Evolutionary conservation across 108 stramenopile species (phyloP), one percentile per base, ranked within the genome.

Genomic region (Conticribra weissflogii): DNA sequence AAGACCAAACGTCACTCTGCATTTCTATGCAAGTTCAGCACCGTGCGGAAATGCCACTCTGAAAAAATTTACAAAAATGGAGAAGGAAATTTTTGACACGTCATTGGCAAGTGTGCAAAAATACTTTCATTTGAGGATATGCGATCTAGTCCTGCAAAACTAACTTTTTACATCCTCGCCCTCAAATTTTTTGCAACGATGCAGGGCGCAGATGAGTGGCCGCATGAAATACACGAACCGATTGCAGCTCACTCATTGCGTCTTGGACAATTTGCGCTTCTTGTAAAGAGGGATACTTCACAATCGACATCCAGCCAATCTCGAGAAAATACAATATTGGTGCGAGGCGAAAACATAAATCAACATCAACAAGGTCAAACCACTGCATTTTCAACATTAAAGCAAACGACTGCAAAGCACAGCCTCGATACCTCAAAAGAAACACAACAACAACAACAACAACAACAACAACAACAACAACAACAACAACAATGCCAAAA

Each of bases 21-120:
- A 95, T 68, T 74, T 88, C 70, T 95, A 95, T 59, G 68, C 88
- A 14, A 89, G 88, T 47, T 91, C 90, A n/a, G 88, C 90, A 49
- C 93, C 93, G 8, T 95, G 93, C 51, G 93, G 93, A 16, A 95
- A 95, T 72, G 84, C 93, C 8, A 83, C 87, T 7, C 58, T 95
- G 54, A 95, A 95, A 62, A 89, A 84, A 58, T 95, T 95, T 81
- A 79, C 77, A 53, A 90, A 80, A 62, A 90, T 92, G 85, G 66
- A 85, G 15, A 88, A 86, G 49, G 90, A 95, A 68, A 66, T 54
- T 5, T 95, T 88, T 60, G 79, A 84, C 50, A 28, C 71, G 3
- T 81, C 85, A 30, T 54, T 95, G 59, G 78, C 71, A 79, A 17
- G 70, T n/a, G 16, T 49, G 25, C 41, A 51, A 8, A 50, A 29